Percentiles rank a stretch among this genome's conserved stretches.
These are phyloP conservation scores for Metschnikowia borealis DNA, from an alignment of 805 yeast genomes.

Conservation along the genomic window DNA sequence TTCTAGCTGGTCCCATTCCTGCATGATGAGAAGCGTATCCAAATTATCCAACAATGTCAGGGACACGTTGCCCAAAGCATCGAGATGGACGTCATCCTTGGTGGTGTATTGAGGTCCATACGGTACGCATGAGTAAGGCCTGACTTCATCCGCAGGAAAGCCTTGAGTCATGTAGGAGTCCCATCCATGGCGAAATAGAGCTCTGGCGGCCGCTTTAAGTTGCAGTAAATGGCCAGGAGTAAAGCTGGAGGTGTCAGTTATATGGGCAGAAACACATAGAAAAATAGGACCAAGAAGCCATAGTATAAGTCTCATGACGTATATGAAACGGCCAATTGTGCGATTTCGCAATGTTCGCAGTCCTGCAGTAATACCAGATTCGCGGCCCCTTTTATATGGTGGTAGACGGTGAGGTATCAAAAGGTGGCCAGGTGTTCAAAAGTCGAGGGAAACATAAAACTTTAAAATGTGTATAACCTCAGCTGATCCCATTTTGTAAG, in stretches of 20 bases:
- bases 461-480: no score
- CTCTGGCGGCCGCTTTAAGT: slow-evolving; percentile 44
- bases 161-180: slow-evolving; percentile 61
- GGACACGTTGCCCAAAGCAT: slow-evolving; percentile 80
- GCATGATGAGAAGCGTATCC: slow-evolving; percentile 73
- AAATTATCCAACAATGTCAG: slow-evolving; percentile 74
- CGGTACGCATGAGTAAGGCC: slow-evolving; percentile 69
- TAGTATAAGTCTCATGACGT: not conserved
- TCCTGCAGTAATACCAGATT: not conserved
- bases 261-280: not conserved
- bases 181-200: slow-evolving; percentile 74
- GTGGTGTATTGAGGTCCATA: slow-evolving; percentile 60
- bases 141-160: slow-evolving; percentile 78
- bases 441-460: no score
- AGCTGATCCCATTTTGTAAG: no score
- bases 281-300: not conserved
- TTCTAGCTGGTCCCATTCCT: slow-evolving; percentile 54
- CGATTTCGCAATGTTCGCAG: not conserved
- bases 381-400: no score
- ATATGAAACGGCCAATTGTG: not conserved
- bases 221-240: slow-evolving; percentile 34
- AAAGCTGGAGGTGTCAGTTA: slow-evolving; percentile 23
- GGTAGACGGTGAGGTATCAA: no score
- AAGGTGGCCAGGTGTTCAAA: no score
- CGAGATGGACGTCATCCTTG: slow-evolving; percentile 59